A percentile compares a stretch with the other conserved stretches of the same genome.
phyloP scores from a whole-genome alignment of 805 yeast genomes.

The Debaryomyces maramus region DNA sequence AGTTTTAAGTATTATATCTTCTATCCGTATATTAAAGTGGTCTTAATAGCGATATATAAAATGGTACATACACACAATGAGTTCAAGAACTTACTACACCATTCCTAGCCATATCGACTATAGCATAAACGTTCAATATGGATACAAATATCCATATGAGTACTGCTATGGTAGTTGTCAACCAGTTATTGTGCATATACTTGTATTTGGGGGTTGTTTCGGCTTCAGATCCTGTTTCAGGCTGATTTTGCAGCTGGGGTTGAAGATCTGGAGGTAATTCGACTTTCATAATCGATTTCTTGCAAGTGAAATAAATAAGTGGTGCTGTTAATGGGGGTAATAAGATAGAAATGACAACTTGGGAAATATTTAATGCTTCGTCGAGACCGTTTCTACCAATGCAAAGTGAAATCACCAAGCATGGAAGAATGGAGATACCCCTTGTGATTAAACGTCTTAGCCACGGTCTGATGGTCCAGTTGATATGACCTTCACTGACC shows the following conservation, averaged over 20 bases:
- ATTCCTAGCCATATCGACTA: conserved; percentile 39
- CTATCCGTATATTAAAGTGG: too few species aligned
- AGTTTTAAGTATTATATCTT: too few species aligned
- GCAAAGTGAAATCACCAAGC: conserved; percentile 66
- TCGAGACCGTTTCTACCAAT: conserved; percentile 75
- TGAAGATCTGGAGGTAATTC: conserved; percentile 27
- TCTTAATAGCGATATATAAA: not conserved
- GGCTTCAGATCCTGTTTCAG: conserved; percentile 9
- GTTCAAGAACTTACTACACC: conserved; percentile 22
- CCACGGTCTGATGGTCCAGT: conserved; percentile 83
- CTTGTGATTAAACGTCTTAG: conserved; percentile 76
- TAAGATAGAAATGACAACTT: conserved; percentile 77
- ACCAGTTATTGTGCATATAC: conserved; percentile 64
- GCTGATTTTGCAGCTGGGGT: conserved; percentile 1
- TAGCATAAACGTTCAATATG: conserved; percentile 66
- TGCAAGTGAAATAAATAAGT: conserved; percentile 75
- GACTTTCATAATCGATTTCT: conserved; percentile 65
- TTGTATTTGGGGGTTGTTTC: conserved; percentile 25
- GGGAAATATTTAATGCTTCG: conserved; percentile 77
- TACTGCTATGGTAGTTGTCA: conserved; percentile 51
- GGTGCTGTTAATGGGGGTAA: conserved; percentile 87
- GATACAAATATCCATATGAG: conserved; percentile 71
- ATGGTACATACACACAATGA: too few species aligned
- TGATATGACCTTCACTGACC: conserved; percentile 86
- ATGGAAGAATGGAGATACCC: conserved; percentile 76